Evolutionary conservation across 768 basidiomycete species (phyloP).

Genomic region (Bullera alba): DNA sequence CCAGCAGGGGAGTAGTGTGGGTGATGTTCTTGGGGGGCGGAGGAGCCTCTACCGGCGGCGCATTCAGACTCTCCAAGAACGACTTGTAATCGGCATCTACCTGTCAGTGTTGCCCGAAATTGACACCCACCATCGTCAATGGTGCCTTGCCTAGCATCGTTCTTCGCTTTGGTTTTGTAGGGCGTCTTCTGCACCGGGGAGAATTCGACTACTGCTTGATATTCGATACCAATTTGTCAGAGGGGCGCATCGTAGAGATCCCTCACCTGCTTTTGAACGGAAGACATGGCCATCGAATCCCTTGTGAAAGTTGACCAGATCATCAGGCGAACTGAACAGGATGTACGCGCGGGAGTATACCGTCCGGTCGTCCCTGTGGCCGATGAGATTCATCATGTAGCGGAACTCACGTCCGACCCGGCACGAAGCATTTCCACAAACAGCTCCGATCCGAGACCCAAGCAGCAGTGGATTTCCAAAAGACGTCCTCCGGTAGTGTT

Average conservation of each 20-base stretch:
- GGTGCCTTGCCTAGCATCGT: conserved; percentile 71
- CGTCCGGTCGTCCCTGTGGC: neutral
- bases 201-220: conserved; percentile 83
- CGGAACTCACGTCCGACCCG: conserved; percentile 32
- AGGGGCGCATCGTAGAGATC: neutral
- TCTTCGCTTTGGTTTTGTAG: conserved; percentile 53
- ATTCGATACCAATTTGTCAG: conserved; percentile 64
- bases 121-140: conserved; percentile 72
- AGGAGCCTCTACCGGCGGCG: no score
- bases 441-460: conserved; percentile 69
- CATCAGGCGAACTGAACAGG: conserved; percentile 70
- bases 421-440: conserved; percentile 37
- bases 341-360: conserved; percentile 75
- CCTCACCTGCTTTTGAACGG: conserved; percentile 75
- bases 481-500: conserved; percentile 81
- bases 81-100: conserved; percentile 47
- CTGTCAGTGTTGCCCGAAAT: neutral
- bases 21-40: no score
- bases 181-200: conserved; percentile 83
- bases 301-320: conserved; percentile 64
- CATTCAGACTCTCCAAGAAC: conserved; percentile 68
- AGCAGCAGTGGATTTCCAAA: conserved; percentile 80
- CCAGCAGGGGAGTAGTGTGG: no score
- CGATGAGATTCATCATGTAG: conserved; percentile 53
- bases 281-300: conserved; percentile 90